phyloP scores from a whole-genome alignment of 2,329 filamentous ascomycete genomes.

The Colletotrichum incanum region DNA sequence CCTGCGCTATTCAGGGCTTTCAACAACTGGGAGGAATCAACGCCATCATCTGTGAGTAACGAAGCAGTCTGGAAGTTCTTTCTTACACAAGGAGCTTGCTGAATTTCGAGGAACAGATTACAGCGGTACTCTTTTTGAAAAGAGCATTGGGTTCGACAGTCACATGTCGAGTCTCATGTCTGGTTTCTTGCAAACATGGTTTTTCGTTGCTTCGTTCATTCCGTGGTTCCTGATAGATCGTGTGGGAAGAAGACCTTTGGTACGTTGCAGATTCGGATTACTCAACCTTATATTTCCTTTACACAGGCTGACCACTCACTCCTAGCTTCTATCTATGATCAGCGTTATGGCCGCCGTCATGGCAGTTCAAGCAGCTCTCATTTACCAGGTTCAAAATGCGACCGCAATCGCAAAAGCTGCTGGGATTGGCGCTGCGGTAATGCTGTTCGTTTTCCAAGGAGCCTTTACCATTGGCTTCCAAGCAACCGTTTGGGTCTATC shows the following conservation, averaged over 20 bases:
- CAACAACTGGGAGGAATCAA: constrained; percentile 67
- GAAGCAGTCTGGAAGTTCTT: background rate
- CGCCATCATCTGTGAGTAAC: constrained; percentile 58
- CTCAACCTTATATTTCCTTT: background rate
- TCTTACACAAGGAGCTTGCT: background rate
- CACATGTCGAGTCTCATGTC: constrained; percentile 66
- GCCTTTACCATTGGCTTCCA: constrained; percentile 58
- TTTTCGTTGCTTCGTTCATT: constrained; percentile 58
- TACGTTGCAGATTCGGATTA: background rate
- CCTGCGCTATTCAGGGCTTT: constrained; percentile 51
- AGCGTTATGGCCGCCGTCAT: constrained; percentile 58
- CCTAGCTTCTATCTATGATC: constrained; percentile 57
- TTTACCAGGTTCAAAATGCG: constrained; percentile 57
- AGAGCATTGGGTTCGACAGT: constrained; percentile 58
- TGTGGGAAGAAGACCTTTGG: constrained; percentile 57
- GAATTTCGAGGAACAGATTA: constrained; percentile 52
- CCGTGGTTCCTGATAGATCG: constrained; percentile 64
- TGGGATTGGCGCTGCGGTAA: constrained; percentile 57
- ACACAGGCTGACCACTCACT: background rate
- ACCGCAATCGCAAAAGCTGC: constrained; percentile 51
- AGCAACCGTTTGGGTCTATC: constrained; percentile 54
- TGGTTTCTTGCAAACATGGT: constrained; percentile 67
- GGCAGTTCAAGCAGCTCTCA: constrained; percentile 57
- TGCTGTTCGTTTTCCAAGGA: constrained; percentile 59
- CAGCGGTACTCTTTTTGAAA: constrained; percentile 62